These are phyloP conservation scores for Dorcoceras hygrometricum DNA, from an alignment of 257 asterid genomes.

Conservation along the genomic window DNA sequence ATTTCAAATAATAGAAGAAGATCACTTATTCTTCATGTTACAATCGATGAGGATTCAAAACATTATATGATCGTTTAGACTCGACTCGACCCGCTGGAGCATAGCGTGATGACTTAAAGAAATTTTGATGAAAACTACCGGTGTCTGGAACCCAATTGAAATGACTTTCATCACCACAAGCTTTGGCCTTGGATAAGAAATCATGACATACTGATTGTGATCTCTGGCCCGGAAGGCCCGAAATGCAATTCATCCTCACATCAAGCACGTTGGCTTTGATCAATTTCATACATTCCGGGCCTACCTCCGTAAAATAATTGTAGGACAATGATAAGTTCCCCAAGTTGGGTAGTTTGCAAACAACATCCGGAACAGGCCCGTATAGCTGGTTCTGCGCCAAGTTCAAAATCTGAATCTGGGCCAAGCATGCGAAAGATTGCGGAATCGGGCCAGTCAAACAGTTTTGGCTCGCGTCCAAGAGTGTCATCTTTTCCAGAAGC, in stretches of 20 bases:
- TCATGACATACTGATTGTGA: constrained; percentile 23
- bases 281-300: constrained; percentile 29
- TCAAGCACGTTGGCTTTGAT: constrained; percentile 23
- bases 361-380: constrained; percentile 25
- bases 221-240: constrained; percentile 33
- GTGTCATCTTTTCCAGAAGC: constrained; percentile 26
- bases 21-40: background rate
- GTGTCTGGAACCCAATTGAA: constrained; percentile 19
- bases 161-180: constrained; percentile 14
- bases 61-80: constrained; percentile 14
- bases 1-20: background rate
- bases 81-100: background rate
- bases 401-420: constrained; percentile 27
- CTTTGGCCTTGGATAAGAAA: constrained; percentile 20
- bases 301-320: constrained; percentile 28
- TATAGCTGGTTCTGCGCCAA: constrained; percentile 26
- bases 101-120: constrained; percentile 1
- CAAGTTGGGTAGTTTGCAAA: constrained; percentile 28
- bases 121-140: background rate
- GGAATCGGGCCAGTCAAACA: constrained; percentile 33
- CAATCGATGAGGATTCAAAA: constrained; percentile 13
- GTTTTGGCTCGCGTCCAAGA: constrained; percentile 33
- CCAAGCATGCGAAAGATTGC: constrained; percentile 31
- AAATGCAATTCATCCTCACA: constrained; percentile 29
- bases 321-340: constrained; percentile 20